Percentiles rank a stretch among this genome's conserved stretches.
phyloP scores from a whole-genome alignment of 1,284 basidiomycete genomes.

The Cryptococcus sp. region DNA sequence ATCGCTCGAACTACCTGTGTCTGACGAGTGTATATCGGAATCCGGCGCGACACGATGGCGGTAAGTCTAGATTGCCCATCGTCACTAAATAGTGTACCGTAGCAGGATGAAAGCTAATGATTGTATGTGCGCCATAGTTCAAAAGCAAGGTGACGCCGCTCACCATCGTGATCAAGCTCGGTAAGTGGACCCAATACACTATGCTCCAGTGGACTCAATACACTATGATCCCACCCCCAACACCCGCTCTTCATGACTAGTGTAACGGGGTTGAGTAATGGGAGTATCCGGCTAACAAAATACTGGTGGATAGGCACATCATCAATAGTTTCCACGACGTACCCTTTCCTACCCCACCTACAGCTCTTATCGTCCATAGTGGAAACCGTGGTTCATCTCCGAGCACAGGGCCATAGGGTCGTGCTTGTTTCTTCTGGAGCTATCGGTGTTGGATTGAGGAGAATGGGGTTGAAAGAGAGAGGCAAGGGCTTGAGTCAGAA shows the following conservation, averaged over 20 bases:
- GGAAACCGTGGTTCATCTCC: constrained; percentile 82
- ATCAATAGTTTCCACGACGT: constrained; percentile 87
- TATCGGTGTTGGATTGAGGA: constrained; percentile 88
- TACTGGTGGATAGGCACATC: constrained; percentile 69
- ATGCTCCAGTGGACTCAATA: constrained; percentile 24
- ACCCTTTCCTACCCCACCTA: constrained; percentile 79
- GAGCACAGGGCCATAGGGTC: constrained; percentile 82
- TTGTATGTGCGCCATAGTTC: constrained; percentile 13
- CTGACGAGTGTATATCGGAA: neutral
- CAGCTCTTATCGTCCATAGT: constrained; percentile 88
- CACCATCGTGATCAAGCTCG: constrained; percentile 85
- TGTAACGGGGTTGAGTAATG: neutral
- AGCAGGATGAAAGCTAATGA: constrained; percentile 16
- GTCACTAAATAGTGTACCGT: neutral
- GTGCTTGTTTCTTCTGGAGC: constrained; percentile 95
- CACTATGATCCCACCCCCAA: neutral
- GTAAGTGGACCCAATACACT: constrained; percentile 52
- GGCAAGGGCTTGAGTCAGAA: constrained; percentile 87
- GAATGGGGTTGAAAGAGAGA: constrained; percentile 79
- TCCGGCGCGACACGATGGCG: neutral
- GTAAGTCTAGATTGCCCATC: neutral
- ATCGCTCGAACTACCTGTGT: no score
- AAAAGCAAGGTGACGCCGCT: constrained; percentile 24
- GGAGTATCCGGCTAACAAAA: neutral
- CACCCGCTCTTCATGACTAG: no score